Conservation (phyloP, 768 basidiomycete genomes). For the Lepiota brunneoincarnata region DNA sequence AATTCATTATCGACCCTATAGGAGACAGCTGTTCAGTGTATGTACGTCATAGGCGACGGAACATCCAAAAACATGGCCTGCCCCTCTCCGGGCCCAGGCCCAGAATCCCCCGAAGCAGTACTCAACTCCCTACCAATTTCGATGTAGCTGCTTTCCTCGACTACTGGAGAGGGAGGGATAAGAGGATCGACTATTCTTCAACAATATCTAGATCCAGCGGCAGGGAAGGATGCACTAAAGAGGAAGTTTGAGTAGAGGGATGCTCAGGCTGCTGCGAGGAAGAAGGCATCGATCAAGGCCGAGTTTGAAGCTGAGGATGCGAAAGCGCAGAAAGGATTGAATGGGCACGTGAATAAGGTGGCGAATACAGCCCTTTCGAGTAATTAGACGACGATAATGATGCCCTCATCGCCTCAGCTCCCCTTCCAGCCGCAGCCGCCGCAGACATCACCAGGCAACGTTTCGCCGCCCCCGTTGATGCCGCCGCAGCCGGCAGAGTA, state of each 20-base stretch:
- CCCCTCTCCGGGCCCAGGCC: too few species aligned
- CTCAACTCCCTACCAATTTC: too few species aligned
- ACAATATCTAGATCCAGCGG: constrained; percentile 28
- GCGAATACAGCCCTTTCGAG: too few species aligned
- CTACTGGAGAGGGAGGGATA: constrained; percentile 5
- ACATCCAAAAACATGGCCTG: too few species aligned
- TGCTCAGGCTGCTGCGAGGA: constrained; percentile 20
- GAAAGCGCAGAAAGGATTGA: background rate
- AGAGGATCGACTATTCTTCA: constrained; percentile 20
- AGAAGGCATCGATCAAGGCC: constrained; percentile 44
- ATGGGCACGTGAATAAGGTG: background rate
- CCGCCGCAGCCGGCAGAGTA: constrained; percentile 79
- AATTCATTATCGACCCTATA: too few species aligned
- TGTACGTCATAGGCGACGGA: too few species aligned
- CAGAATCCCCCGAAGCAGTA: too few species aligned
- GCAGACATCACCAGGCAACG: too few species aligned
- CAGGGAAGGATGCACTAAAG: constrained; percentile 57
- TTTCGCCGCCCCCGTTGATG: constrained; percentile 66
- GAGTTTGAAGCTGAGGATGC: constrained; percentile 59
- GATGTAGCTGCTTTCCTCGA: constrained; percentile 12
- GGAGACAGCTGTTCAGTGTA: too few species aligned
- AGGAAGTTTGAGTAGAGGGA: constrained; percentile 59
- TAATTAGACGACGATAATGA: background rate
- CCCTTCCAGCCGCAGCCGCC: constrained; percentile 13
- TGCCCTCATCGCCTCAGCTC: background rate